Conservation (phyloP, 306 rosid genomes). For the Casuarina cunninghamiana region DNA sequence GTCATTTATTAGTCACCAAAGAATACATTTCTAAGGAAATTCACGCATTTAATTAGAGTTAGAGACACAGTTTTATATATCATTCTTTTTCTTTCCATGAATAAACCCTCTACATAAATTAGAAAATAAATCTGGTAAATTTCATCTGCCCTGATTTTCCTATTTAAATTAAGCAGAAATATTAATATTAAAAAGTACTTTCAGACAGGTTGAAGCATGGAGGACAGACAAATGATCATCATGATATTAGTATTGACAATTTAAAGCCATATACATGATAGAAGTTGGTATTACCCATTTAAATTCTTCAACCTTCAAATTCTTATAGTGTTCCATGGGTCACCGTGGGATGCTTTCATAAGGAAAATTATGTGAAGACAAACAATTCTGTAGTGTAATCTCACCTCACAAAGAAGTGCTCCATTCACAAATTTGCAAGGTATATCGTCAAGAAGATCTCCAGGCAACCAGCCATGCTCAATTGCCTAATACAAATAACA, state of each 20-base stretch:
- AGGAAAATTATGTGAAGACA: constrained; percentile 9
- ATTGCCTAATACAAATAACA: constrained; percentile 57
- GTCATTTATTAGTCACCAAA: not conserved
- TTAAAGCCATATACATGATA: not conserved
- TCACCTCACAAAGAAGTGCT: constrained; percentile 86
- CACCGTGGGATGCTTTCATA: not conserved
- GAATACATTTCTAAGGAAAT: not conserved
- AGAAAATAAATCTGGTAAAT: not conserved
- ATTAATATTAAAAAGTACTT: not conserved
- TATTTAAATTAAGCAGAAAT: not conserved
- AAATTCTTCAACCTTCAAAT: not conserved
- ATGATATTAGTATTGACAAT: not conserved
- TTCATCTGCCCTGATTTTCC: not conserved
- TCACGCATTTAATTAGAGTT: not conserved
- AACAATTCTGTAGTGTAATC: constrained; percentile 26
- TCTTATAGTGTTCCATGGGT: not conserved
- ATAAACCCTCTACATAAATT: not conserved
- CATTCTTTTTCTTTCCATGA: not conserved
- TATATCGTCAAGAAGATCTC: constrained; percentile 85
- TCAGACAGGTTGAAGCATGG: not conserved
- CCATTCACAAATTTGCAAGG: constrained; percentile 90
- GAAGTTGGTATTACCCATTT: not conserved
- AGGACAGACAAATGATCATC: not conserved
- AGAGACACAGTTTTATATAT: not conserved
- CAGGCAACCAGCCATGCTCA: constrained; percentile 90